phyloP scores from a whole-genome alignment of 371 early-diverging fungal species.

The Dichotomocladium elegans region DNA sequence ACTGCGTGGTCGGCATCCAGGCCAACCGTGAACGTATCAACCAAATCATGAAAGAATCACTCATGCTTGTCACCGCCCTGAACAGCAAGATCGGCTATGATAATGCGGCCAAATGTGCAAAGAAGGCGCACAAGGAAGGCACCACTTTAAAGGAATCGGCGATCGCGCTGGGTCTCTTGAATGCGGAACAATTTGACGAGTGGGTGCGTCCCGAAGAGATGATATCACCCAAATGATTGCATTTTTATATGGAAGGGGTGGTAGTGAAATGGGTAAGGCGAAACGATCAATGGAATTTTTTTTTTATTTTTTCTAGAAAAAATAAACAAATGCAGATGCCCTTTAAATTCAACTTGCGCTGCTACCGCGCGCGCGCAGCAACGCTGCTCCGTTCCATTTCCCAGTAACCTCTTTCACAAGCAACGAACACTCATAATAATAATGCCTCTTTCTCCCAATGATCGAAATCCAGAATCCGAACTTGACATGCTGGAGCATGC shows the following conservation, averaged over 20 bases:
- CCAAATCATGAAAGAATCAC: slow-evolving; percentile 66
- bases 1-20: slow-evolving; percentile 83
- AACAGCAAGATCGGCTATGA: slow-evolving; percentile 84
- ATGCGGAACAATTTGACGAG: slow-evolving; percentile 76
- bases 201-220: slow-evolving; percentile 86
- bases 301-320: no score
- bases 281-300: no score
- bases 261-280: no score
- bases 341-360: no score
- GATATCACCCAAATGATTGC: slow-evolving; percentile 53
- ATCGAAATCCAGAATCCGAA: slow-evolving; percentile 20
- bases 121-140: slow-evolving; percentile 86
- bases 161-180: slow-evolving; percentile 70
- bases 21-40: slow-evolving; percentile 77
- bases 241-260: no score
- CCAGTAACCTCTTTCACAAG: no score
- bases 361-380: no score
- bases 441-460: not conserved
- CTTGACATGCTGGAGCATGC: slow-evolving; percentile 30
- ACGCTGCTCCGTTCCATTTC: no score
- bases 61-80: slow-evolving; percentile 89
- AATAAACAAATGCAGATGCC: no score
- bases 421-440: no score
- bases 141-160: slow-evolving; percentile 80
- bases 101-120: slow-evolving; percentile 82